These are phyloP conservation scores for Gaertneriomyces semiglobifer DNA, from an alignment of 192 early-diverging fungal genomes.

Conservation along the genomic window DNA sequence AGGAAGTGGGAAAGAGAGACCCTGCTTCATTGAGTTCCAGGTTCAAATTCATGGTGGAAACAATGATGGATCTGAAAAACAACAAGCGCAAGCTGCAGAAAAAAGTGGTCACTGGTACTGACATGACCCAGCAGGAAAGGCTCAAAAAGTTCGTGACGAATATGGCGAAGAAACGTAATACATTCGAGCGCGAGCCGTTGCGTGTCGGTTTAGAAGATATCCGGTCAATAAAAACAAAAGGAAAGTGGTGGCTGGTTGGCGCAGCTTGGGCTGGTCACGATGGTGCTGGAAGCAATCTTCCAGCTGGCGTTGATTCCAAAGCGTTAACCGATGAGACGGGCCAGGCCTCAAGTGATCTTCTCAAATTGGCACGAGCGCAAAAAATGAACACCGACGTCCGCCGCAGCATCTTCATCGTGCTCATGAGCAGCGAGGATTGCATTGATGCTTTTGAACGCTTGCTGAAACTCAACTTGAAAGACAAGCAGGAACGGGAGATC, in stretches of 20 bases:
- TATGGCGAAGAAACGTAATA: conserved; percentile 41
- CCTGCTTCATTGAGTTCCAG: conserved; percentile 40
- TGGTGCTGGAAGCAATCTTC: conserved; percentile 27
- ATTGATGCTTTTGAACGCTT: conserved; percentile 88
- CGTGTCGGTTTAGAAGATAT: conserved; percentile 85
- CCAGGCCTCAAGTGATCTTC: conserved; percentile 44
- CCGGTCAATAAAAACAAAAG: conserved; percentile 71
- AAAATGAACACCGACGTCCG: conserved; percentile 98
- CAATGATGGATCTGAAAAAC: conserved; percentile 87
- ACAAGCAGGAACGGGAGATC: conserved; percentile 94
- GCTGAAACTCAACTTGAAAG: conserved; percentile 76
- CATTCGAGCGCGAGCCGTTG: conserved; percentile 64
- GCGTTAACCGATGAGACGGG: neutral
- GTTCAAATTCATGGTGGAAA: conserved; percentile 92
- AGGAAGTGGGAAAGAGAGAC: conserved; percentile 46
- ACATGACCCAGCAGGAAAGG: conserved; percentile 54
- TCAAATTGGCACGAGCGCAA: conserved; percentile 76
- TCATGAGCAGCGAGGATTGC: conserved; percentile 94
- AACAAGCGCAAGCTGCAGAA: conserved; percentile 74
- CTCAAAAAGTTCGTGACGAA: conserved; percentile 78
- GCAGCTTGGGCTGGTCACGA: conserved; percentile 84
- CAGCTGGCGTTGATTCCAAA: conserved; percentile 19
- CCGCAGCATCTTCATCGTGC: conserved; percentile 82
- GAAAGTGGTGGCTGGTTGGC: conserved; percentile 98
- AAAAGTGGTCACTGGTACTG: conserved; percentile 38